Conservation (phyloP, 768 basidiomycete genomes). For the Russula brevipes region DNA sequence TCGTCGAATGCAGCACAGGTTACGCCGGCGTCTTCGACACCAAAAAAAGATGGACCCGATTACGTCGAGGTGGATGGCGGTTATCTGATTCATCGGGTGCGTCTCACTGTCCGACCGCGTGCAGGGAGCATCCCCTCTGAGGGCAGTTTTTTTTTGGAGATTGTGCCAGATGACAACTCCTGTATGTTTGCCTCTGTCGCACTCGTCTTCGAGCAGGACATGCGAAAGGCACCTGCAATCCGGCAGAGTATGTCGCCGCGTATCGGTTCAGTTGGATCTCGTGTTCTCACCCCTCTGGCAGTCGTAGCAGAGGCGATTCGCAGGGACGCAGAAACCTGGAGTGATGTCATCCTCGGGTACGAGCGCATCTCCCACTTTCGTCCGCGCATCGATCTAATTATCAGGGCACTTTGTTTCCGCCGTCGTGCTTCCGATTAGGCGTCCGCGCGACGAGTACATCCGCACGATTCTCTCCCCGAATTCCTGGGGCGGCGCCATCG, state of each 20-base stretch:
- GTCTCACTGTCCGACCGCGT: slow-evolving; percentile 21
- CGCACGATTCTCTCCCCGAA: slow-evolving; percentile 69
- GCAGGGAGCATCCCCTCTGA: not conserved
- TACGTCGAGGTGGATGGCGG: slow-evolving; percentile 58
- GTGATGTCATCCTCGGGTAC: slow-evolving; percentile 84
- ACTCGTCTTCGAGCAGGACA: slow-evolving; percentile 78
- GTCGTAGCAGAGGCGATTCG: slow-evolving; percentile 83
- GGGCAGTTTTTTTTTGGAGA: slow-evolving; percentile 35
- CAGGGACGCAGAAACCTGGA: slow-evolving; percentile 64
- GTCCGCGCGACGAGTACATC: slow-evolving; percentile 65
- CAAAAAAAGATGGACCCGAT: slow-evolving; percentile 41
- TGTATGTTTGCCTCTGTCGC: slow-evolving; percentile 89
- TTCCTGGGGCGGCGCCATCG: slow-evolving; percentile 96
- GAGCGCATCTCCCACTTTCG: not conserved
- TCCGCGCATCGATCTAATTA: too few relatives aligned
- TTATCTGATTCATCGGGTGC: slow-evolving; percentile 68
- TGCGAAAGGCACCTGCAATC: slow-evolving; percentile 61
- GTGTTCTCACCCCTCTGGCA: slow-evolving; percentile 31
- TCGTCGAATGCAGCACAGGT: slow-evolving; percentile 23
- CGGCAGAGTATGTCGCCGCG: slow-evolving; percentile 55
- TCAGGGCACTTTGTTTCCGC: not conserved
- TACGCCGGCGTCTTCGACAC: slow-evolving; percentile 25
- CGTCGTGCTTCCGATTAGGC: slow-evolving; percentile 34
- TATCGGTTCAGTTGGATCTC: not conserved
- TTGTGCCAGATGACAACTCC: slow-evolving; percentile 97